These are phyloP conservation scores for Kalaharituber pfeilii DNA, from an alignment of 2,329 filamentous ascomycete genomes.

Conservation along the genomic window DNA sequence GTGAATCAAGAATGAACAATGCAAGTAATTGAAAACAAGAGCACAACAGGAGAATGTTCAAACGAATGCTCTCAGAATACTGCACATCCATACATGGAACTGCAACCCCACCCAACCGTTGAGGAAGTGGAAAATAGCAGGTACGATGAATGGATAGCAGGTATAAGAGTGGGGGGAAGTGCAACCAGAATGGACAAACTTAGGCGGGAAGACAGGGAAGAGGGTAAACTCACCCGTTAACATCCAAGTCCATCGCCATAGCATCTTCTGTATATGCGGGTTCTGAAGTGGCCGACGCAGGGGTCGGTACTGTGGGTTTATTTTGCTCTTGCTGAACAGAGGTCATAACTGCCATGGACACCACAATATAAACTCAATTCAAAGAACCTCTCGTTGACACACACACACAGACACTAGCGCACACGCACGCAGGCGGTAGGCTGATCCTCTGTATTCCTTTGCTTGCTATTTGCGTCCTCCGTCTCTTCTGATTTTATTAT, in stretches of 20 bases:
- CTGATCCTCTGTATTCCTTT: too few relatives aligned
- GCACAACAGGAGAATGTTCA: conserved; percentile 6
- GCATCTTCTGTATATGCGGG: conserved; percentile 33
- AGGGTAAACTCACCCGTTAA: conserved; percentile 42
- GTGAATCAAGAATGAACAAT: conserved; percentile 8
- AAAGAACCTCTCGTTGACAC: too few relatives aligned
- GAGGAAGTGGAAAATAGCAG: background rate
- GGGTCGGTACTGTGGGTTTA: conserved; percentile 12
- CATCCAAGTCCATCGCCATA: conserved; percentile 37
- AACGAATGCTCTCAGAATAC: conserved; percentile 12
- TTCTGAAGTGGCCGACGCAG: conserved; percentile 33
- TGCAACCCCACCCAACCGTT: background rate
- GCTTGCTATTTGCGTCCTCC: too few relatives aligned
- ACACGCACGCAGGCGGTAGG: too few relatives aligned
- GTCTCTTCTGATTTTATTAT: too few relatives aligned
- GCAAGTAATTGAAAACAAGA: conserved; percentile 10
- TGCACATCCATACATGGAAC: conserved; percentile 6
- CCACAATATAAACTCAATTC: conserved; percentile 14
- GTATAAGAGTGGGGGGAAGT: conserved; percentile 8
- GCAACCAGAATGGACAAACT: conserved; percentile 20
- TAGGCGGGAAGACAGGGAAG: conserved; percentile 18
- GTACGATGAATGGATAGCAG: background rate
- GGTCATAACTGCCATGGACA: conserved; percentile 25
- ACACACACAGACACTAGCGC: too few relatives aligned
- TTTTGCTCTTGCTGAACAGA: conserved; percentile 26